Evolutionary conservation across 495 filamentous ascomycete genomes (phyloP).

Genomic region (Penicillium fimorum): DNA sequence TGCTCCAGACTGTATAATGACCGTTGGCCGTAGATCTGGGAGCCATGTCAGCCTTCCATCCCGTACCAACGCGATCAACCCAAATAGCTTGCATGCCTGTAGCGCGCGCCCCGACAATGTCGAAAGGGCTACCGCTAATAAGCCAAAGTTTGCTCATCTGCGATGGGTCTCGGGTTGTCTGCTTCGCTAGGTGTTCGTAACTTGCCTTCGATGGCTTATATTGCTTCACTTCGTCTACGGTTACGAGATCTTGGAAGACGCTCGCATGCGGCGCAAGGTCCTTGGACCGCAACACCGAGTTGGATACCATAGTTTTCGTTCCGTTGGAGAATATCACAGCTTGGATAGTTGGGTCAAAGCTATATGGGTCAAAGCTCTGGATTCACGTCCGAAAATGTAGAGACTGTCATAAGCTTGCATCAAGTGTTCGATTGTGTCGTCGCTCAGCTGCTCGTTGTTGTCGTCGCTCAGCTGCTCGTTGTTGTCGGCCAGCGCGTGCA

Average conservation of each 20-base stretch:
- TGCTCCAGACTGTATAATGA: slow-evolving; percentile 34
- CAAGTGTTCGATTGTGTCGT: slow-evolving; percentile 40
- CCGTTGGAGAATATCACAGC: slow-evolving; percentile 78
- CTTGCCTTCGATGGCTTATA: slow-evolving; percentile 70
- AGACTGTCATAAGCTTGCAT: slow-evolving; percentile 70
- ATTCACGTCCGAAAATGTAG: slow-evolving; percentile 67
- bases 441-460: slow-evolving; percentile 42
- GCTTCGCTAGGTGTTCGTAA: slow-evolving; percentile 59
- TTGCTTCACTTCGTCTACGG: slow-evolving; percentile 56
- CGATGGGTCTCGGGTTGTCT: slow-evolving; percentile 47
- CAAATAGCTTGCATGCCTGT: slow-evolving; percentile 61
- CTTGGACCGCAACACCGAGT: slow-evolving; percentile 55
- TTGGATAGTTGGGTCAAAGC: slow-evolving; percentile 39
- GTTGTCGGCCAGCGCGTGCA: slow-evolving; percentile 61
- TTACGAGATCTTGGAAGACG: slow-evolving; percentile 57
- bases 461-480: slow-evolving; percentile 39
- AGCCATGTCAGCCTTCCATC: slow-evolving; percentile 39
- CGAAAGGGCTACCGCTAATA: slow-evolving; percentile 78
- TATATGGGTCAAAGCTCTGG: slow-evolving; percentile 48
- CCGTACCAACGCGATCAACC: slow-evolving; percentile 58
- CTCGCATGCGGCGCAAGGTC: slow-evolving; percentile 50
- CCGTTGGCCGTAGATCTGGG: slow-evolving; percentile 33
- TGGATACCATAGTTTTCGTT: slow-evolving; percentile 59
- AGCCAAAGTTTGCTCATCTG: slow-evolving; percentile 62
- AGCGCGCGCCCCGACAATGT: slow-evolving; percentile 54